These are phyloP conservation scores for Clavulina sp. DNA, from an alignment of 768 basidiomycete species.

Conservation along the genomic window DNA sequence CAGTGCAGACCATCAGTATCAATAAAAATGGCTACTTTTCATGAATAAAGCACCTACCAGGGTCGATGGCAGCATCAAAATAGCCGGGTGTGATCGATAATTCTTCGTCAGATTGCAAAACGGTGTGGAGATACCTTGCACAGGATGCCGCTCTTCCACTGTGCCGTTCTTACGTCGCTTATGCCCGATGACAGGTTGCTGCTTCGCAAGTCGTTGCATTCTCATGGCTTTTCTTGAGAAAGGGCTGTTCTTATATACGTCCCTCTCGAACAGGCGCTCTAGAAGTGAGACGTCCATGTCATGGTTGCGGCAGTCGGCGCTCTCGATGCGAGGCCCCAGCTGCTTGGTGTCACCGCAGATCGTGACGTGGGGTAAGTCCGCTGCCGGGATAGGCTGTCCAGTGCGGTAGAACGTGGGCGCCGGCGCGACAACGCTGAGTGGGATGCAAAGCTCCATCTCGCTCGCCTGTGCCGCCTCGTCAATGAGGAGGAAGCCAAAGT, in stretches of 20 bases:
- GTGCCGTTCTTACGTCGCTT: not conserved
- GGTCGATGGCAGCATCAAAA: conserved; percentile 28
- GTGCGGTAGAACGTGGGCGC: not conserved
- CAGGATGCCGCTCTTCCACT: not conserved
- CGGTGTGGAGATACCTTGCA: not conserved
- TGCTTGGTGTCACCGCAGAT: conserved; percentile 58
- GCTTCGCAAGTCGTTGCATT: no score
- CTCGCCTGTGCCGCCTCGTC: conserved; percentile 10
- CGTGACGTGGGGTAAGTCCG: conserved; percentile 28
- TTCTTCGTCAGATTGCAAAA: conserved; percentile 26
- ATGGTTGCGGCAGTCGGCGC: conserved; percentile 35
- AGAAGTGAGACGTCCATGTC: conserved; percentile 44
- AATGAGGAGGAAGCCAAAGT: conserved; percentile 8
- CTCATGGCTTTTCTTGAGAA: no score
- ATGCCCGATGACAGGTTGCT: no score
- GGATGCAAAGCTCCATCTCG: conserved; percentile 7
- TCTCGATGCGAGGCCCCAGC: conserved; percentile 49
- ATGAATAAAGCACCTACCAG: not conserved
- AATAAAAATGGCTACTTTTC: not conserved
- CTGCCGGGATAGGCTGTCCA: not conserved
- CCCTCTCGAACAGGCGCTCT: conserved; percentile 38
- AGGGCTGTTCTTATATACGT: conserved; percentile 12
- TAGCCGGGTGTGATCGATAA: conserved; percentile 44
- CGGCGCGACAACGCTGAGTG: not conserved
- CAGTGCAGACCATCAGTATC: not conserved